Conservation (phyloP, 306 rosid genomes). For the Coriaria nepalensis region DNA sequence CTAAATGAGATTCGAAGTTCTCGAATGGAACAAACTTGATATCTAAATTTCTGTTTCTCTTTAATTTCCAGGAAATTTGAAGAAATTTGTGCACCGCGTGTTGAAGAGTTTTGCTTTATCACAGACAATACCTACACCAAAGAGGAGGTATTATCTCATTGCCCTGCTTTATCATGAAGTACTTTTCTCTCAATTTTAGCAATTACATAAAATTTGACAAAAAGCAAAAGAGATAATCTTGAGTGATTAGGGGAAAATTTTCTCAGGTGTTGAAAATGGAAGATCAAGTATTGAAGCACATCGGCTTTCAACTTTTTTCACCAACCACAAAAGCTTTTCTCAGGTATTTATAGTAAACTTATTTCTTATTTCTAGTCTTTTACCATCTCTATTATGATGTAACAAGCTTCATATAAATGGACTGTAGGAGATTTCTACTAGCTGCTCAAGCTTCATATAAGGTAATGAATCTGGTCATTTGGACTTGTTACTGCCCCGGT, state of each 20-base stretch:
- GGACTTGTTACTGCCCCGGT: conserved; percentile 14
- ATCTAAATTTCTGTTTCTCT: background rate
- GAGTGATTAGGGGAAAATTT: conserved; percentile 6
- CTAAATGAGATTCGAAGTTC: background rate
- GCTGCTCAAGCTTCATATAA: conserved; percentile 78
- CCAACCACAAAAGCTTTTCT: conserved; percentile 56
- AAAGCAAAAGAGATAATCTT: background rate
- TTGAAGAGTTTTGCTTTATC: conserved; percentile 53
- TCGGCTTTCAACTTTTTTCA: conserved; percentile 43
- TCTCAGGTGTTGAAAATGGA: conserved; percentile 56
- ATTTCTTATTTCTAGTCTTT: too few species aligned
- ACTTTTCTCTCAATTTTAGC: background rate
- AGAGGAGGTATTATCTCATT: conserved; percentile 34
- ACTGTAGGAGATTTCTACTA: conserved; percentile 64
- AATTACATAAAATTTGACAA: background rate
- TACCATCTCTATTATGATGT: background rate
- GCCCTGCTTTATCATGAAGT: background rate
- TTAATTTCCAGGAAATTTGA: conserved; percentile 39
- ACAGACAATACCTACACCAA: conserved; percentile 50
- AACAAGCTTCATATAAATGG: background rate
- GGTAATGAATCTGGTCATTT: conserved; percentile 31
- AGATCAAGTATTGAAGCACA: conserved; percentile 31
- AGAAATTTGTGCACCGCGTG: conserved; percentile 50
- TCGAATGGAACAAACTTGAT: conserved; percentile 3
- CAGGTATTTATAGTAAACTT: conserved; percentile 27